Conservation (phyloP, 208 protist species). For the Trypanosoma platydactyli region DNA sequence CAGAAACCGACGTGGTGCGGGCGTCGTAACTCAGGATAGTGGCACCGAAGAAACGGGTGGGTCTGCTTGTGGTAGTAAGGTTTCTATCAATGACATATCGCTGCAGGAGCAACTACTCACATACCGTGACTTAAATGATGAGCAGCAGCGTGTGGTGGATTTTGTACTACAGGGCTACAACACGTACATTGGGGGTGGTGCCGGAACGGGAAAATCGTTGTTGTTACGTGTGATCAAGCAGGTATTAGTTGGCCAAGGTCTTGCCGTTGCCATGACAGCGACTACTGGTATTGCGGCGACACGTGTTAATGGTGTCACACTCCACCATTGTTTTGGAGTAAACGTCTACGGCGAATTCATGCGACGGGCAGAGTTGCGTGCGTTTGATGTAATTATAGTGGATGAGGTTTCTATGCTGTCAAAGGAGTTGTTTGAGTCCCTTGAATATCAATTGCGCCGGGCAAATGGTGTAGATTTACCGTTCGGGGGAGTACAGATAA, state of each 20-base stretch:
- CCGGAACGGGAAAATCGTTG: conserved; percentile 90
- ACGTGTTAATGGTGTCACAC: conserved; percentile 80
- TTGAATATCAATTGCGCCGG: conserved; percentile 75
- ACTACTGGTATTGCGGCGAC: conserved; percentile 81
- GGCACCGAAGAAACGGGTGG: background rate
- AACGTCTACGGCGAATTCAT: conserved; percentile 75
- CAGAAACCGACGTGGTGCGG: conserved; percentile 23
- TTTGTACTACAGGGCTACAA: conserved; percentile 75
- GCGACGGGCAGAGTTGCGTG: conserved; percentile 55
- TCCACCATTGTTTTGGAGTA: conserved; percentile 90
- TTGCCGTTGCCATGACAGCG: conserved; percentile 81
- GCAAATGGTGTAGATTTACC: conserved; percentile 78
- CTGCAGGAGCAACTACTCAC: conserved; percentile 45
- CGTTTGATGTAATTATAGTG: conserved; percentile 91
- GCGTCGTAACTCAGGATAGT: conserved; percentile 32
- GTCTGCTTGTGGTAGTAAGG: background rate
- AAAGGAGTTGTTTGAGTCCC: conserved; percentile 71
- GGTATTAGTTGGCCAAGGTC: conserved; percentile 50
- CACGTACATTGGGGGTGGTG: conserved; percentile 88
- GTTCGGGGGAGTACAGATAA: conserved; percentile 93
- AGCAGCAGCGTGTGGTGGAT: conserved; percentile 77
- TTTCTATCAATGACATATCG: conserved; percentile 5
- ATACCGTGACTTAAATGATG: conserved; percentile 68
- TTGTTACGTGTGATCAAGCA: conserved; percentile 80
- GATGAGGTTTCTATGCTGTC: conserved; percentile 93